Conservation (phyloP, 257 asterid species). For the Lavandula angustifolia region DNA sequence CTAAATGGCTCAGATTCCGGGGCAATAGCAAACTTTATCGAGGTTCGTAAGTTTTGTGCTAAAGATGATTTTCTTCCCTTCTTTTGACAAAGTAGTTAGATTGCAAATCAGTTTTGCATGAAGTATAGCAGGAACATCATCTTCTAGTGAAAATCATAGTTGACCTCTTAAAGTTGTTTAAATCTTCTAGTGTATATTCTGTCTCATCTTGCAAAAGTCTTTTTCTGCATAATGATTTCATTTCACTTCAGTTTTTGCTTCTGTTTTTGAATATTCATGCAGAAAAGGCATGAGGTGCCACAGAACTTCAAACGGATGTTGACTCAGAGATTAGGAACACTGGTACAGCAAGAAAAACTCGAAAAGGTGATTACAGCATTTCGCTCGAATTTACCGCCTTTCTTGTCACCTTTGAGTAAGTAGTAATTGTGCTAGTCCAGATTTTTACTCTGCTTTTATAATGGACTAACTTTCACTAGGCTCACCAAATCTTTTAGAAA, state of each 20-base stretch:
- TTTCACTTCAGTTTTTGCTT: neutral
- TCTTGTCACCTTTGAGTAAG: neutral
- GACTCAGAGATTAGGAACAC: conserved; percentile 68
- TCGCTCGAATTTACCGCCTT: neutral
- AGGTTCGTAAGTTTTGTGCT: conserved; percentile 44
- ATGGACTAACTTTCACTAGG: no score
- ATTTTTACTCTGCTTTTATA: no score
- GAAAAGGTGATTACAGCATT: conserved; percentile 56
- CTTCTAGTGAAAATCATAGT: neutral
- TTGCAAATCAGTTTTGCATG: neutral
- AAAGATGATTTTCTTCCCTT: neutral
- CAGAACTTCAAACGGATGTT: conserved; percentile 65
- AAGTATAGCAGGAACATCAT: conserved; percentile 10
- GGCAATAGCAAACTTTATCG: conserved; percentile 62
- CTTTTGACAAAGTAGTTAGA: conserved; percentile 6
- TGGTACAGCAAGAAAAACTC: conserved; percentile 71
- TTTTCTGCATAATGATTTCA: neutral
- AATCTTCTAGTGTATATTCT: conserved; percentile 15
- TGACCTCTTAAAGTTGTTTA: neutral
- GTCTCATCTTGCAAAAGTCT: conserved; percentile 1
- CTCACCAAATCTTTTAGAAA: no score
- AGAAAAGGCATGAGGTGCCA: conserved; percentile 76
- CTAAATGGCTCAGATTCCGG: conserved; percentile 69
- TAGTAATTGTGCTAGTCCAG: neutral
- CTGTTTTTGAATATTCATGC: conserved; percentile 38